Evolutionary conservation across 2,329 filamentous ascomycete species (phyloP).

Genomic region (Monilinia fructigena): DNA sequence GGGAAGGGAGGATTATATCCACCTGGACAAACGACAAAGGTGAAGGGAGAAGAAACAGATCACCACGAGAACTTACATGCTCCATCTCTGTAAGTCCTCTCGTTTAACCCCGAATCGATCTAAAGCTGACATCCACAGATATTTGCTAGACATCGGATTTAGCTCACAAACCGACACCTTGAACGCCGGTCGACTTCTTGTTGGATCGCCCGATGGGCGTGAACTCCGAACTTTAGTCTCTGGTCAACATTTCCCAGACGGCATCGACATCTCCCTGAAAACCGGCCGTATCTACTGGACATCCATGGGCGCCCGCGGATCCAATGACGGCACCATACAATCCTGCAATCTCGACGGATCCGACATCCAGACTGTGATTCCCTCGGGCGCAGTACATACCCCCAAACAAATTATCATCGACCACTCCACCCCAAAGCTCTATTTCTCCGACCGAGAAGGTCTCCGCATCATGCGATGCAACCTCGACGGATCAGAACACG

Average conservation of each 20-base stretch:
- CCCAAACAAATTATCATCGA: constrained; percentile 45
- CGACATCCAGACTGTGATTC: constrained; percentile 46
- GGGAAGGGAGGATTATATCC: constrained; percentile 34
- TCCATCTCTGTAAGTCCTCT: constrained; percentile 23
- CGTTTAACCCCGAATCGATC: neutral
- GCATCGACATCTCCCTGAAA: constrained; percentile 43
- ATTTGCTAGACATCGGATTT: constrained; percentile 29
- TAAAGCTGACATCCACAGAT: constrained; percentile 18
- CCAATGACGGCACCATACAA: constrained; percentile 29
- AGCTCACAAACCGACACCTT: constrained; percentile 21
- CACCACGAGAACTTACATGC: constrained; percentile 15
- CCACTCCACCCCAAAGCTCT: constrained; percentile 37
- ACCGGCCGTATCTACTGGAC: constrained; percentile 50
- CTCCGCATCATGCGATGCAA: constrained; percentile 44
- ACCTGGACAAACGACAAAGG: constrained; percentile 20
- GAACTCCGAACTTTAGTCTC: constrained; percentile 26
- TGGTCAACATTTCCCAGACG: constrained; percentile 44
- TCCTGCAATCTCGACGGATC: constrained; percentile 48
- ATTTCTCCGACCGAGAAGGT: constrained; percentile 48
- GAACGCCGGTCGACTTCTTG: constrained; percentile 27
- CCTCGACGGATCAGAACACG: constrained; percentile 44
- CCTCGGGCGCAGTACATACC: constrained; percentile 49
- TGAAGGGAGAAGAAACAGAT: constrained; percentile 12
- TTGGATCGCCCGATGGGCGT: constrained; percentile 23
- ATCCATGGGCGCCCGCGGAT: constrained; percentile 46